These are phyloP conservation scores for Colletotrichum euphorbiae DNA, from an alignment of 2,329 filamentous ascomycete genomes.

Conservation along the genomic window DNA sequence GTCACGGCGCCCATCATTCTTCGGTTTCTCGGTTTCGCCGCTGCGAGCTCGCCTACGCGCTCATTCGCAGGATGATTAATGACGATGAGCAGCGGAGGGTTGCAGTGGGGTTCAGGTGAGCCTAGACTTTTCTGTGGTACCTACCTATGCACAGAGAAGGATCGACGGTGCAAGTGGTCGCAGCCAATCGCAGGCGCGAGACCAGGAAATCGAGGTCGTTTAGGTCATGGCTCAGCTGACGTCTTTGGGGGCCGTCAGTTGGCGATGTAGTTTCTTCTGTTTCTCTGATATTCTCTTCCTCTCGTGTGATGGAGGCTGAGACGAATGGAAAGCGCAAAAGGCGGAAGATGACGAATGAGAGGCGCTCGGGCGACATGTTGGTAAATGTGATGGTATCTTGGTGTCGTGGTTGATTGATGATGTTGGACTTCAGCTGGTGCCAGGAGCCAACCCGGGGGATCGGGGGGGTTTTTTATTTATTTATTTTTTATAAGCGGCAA, in stretches of 20 bases:
- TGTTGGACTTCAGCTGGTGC: neutral
- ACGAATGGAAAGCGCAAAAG: neutral
- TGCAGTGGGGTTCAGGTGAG: no score
- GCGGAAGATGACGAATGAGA: constrained; percentile 27
- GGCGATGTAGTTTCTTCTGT: neutral
- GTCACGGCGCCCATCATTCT: constrained; percentile 7
- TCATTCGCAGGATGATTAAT: constrained; percentile 21
- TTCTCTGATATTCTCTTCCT: neutral
- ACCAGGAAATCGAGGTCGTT: constrained; percentile 18
- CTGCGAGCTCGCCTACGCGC: constrained; percentile 13
- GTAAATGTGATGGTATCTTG: neutral
- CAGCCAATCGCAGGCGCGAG: constrained; percentile 22
- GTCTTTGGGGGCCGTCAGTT: constrained; percentile 1
- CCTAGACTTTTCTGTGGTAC: no score
- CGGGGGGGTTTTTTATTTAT: neutral
- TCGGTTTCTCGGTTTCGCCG: constrained; percentile 10
- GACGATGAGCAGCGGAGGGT: constrained; percentile 24
- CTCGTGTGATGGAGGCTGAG: neutral
- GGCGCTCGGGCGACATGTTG: neutral
- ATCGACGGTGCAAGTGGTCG: constrained; percentile 27
- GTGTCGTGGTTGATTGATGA: neutral
- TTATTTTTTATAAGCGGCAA: no score
- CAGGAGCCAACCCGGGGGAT: neutral
- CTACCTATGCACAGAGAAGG: no score
- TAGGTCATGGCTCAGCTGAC: constrained; percentile 35